Conservation (phyloP, 2,329 filamentous ascomycete species). For the Monilinia fructicola region DNA sequence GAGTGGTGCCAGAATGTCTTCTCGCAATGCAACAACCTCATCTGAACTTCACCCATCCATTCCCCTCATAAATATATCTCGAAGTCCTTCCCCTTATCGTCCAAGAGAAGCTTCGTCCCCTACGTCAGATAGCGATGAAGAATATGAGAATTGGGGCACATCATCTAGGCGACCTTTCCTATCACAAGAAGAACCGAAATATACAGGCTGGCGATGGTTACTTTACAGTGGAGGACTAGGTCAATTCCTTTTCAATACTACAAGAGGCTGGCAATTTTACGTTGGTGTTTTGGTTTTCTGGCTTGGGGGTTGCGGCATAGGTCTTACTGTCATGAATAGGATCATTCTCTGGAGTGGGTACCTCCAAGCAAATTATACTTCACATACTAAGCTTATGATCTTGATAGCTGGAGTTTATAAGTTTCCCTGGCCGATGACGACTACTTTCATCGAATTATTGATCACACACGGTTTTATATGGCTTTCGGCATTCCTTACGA, state of each 20-base stretch:
- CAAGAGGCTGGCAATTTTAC: conserved; percentile 49
- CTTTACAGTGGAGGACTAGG: conserved; percentile 48
- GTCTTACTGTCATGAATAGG: conserved; percentile 50
- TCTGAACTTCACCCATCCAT: conserved; percentile 39
- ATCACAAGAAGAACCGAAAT: conserved; percentile 33
- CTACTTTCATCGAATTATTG: conserved; percentile 51
- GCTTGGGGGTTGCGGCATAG: conserved; percentile 49
- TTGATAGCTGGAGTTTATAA: conserved; percentile 48
- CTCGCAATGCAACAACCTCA: conserved; percentile 25
- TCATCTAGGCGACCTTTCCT: conserved; percentile 42
- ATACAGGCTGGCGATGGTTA: conserved; percentile 40
- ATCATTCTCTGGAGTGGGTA: conserved; percentile 50
- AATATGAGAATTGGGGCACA: conserved; percentile 42
- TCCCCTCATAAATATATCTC: conserved; percentile 48
- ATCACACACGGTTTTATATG: conserved; percentile 51
- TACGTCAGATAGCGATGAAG: conserved; percentile 47
- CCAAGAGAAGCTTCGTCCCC: conserved; percentile 44
- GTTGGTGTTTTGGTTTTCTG: conserved; percentile 49
- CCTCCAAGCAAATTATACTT: conserved; percentile 37
- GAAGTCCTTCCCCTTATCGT: conserved; percentile 48
- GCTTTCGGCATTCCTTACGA: conserved; percentile 49
- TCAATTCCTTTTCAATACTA: conserved; percentile 49
- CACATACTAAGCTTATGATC: conserved; percentile 37
- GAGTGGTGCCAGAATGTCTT: conserved; percentile 33
- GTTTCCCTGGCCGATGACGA: conserved; percentile 53